Evolutionary conservation across 2,329 filamentous ascomycete genomes (phyloP), one percentile per base, ranked within the genome.

Genomic region (Orbilia ellipsospora): DNA sequence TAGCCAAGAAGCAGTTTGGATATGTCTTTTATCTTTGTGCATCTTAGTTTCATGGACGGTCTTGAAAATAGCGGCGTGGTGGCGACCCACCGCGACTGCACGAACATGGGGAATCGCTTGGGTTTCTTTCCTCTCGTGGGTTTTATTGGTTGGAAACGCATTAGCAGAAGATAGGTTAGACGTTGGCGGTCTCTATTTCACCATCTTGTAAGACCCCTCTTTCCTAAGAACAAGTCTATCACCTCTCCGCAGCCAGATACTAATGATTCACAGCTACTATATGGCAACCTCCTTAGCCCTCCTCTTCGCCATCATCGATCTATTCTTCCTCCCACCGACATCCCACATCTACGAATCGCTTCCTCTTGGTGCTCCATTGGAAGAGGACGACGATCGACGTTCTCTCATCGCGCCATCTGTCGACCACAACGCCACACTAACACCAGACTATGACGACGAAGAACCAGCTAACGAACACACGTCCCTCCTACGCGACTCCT

Each of bases 1-100:
- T 83, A 96, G 91, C 79, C 87, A 90, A 56, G 98, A 95, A 81
- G 86, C 92, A 4, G 90, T 97, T 80, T 96, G 93, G 92, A 88
- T 89, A 28, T 96, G 96, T 90, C 91, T 93, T 84, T 80, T 94
- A 0, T 91, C 91, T 0, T 85, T 92, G 0, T 97, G 93, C 85
- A 89, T 95, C 80, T 89, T 91, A 73, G 82, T 90, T 18, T 90
- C 93, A 54, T 98, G 94, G 94, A 90, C 93, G 77, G 85, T 96
- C 42, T 89, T 93, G 79, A 88, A 90, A 16, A 90, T 92, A 1
- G 91, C 92, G 15, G 90, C 93, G 80, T 91, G 90, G 76, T 88
- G 91, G 56, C 88, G 94, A 13, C 94, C 95, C 1, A 95, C 92
- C 16, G 94, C 94, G 2, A 87, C 98, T 5, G 92, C 96, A 72